Percentiles rank a stretch among this genome's conserved stretches.
These are phyloP conservation scores for Tulasnella sp. DNA, from an alignment of 768 basidiomycete species.

Conservation along the genomic window DNA sequence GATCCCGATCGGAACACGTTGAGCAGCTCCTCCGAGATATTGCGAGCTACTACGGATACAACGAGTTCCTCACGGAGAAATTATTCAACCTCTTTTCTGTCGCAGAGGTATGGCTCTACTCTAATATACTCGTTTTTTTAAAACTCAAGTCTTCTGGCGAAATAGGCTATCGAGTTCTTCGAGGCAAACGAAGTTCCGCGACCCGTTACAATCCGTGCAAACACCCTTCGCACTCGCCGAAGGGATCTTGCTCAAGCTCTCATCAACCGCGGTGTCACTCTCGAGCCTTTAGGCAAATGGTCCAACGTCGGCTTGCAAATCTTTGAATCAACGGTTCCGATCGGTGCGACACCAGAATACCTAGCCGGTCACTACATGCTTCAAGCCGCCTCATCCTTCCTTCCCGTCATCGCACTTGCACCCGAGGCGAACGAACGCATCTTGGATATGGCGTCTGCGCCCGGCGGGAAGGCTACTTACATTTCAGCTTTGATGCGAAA, in stretches of 20 bases:
- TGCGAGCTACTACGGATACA: conserved; percentile 95
- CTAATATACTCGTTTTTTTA: background rate
- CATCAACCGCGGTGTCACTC: conserved; percentile 91
- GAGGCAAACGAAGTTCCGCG: conserved; percentile 94
- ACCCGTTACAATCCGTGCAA: conserved; percentile 96
- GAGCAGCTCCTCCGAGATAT: conserved; percentile 85
- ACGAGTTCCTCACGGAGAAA: conserved; percentile 89
- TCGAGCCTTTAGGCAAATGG: conserved; percentile 99
- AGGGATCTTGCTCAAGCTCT: conserved; percentile 90
- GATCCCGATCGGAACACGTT: conserved; percentile 85
- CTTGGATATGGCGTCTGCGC: conserved; percentile 97
- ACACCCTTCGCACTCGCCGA: conserved; percentile 87
- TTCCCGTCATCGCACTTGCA: conserved; percentile 93
- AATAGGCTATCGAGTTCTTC: conserved; percentile 95
- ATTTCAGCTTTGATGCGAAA: conserved; percentile 96
- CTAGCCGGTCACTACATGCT: conserved; percentile 99
- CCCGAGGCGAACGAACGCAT: conserved; percentile 91
- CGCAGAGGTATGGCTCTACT: conserved; percentile 56
- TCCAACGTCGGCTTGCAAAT: conserved; percentile 98
- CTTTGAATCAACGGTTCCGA: conserved; percentile 91
- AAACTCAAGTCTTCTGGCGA: background rate
- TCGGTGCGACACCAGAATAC: conserved; percentile 97
- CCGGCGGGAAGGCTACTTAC: conserved; percentile 97
- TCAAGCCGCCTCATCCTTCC: conserved; percentile 96
- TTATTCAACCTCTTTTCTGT: conserved; percentile 89